These are phyloP conservation scores for Globisporangium emineosum DNA, from an alignment of 352 stramenopile species.

Conservation along the genomic window DNA sequence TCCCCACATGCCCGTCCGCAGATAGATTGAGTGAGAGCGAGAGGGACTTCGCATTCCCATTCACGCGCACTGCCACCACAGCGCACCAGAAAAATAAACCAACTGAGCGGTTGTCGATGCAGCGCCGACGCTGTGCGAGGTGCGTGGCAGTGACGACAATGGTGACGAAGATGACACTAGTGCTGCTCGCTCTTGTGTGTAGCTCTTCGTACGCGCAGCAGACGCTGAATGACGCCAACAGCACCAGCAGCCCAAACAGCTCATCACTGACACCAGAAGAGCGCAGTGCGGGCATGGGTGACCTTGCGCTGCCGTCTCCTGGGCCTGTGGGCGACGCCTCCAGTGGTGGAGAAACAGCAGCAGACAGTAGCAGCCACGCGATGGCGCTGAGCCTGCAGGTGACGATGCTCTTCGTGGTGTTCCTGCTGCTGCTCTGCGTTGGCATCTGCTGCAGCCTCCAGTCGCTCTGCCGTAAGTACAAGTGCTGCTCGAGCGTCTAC, in stretches of 20 bases:
- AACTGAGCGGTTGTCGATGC: background rate
- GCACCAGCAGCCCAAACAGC: background rate
- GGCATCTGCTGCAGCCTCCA: constrained; percentile 31
- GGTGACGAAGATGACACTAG: background rate
- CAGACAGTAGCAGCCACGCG: background rate
- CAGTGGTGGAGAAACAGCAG: too few relatives aligned
- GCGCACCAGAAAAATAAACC: background rate
- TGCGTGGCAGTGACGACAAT: background rate
- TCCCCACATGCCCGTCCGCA: background rate
- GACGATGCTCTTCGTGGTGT: constrained; percentile 33
- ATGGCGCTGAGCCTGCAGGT: constrained; percentile 21
- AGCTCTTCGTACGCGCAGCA: constrained; percentile 1
- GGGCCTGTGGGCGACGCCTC: background rate
- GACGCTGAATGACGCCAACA: background rate
- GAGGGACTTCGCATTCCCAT: background rate
- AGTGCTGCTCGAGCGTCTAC: constrained; percentile 20
- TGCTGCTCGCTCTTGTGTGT: background rate
- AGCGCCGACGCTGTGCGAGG: background rate
- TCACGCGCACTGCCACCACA: background rate
- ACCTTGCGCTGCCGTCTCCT: background rate
- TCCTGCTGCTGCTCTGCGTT: constrained; percentile 30
- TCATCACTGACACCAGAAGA: background rate
- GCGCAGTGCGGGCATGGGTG: background rate
- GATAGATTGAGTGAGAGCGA: background rate
- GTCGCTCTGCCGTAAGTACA: constrained; percentile 27